Percentiles rank a stretch among this genome's conserved stretches.
Conservation (phyloP, 495 filamentous ascomycete species). For the Aspergillus bertholletiae region DNA sequence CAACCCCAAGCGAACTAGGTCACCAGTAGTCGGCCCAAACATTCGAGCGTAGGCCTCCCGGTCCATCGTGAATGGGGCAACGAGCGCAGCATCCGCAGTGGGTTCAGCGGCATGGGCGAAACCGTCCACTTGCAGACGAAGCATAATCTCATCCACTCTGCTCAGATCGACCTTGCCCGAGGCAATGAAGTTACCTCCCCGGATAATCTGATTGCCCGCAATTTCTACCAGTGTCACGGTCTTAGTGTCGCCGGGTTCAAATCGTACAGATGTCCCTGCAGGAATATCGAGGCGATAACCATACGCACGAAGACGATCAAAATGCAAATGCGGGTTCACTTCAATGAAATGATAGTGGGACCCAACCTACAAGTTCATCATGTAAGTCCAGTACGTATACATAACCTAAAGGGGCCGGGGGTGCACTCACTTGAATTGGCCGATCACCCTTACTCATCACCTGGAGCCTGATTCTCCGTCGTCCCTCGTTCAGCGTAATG, state of each 20-base stretch:
- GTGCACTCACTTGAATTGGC: slow-evolving; percentile 69
- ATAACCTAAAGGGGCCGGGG: too few relatives aligned
- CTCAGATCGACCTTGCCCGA: slow-evolving; percentile 63
- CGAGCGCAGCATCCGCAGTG: slow-evolving; percentile 46
- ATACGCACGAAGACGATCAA: slow-evolving; percentile 82
- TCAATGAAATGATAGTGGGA: slow-evolving; percentile 98
- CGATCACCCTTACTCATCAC: slow-evolving; percentile 88
- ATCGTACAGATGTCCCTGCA: slow-evolving; percentile 88
- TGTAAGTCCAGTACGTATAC: background rate
- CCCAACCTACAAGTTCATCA: slow-evolving; percentile 54
- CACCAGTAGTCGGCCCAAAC: slow-evolving; percentile 92
- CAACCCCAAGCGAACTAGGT: slow-evolving; percentile 73
- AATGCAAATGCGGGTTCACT: slow-evolving; percentile 84
- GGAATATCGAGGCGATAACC: slow-evolving; percentile 87
- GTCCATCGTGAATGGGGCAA: slow-evolving; percentile 67
- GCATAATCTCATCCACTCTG: slow-evolving; percentile 61
- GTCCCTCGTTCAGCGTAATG: slow-evolving; percentile 69
- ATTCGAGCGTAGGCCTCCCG: slow-evolving; percentile 75
- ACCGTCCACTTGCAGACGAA: slow-evolving; percentile 60
- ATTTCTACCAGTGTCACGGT: slow-evolving; percentile 94
- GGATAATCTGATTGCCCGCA: slow-evolving; percentile 75
- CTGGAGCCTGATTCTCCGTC: slow-evolving; percentile 67
- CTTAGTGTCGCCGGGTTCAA: slow-evolving; percentile 91
- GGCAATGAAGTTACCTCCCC: slow-evolving; percentile 79
- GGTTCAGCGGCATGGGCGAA: slow-evolving; percentile 76